These are phyloP conservation scores for Hammondia hammondi DNA, from an alignment of 169 alveolate genomes.

Conservation along the genomic window DNA sequence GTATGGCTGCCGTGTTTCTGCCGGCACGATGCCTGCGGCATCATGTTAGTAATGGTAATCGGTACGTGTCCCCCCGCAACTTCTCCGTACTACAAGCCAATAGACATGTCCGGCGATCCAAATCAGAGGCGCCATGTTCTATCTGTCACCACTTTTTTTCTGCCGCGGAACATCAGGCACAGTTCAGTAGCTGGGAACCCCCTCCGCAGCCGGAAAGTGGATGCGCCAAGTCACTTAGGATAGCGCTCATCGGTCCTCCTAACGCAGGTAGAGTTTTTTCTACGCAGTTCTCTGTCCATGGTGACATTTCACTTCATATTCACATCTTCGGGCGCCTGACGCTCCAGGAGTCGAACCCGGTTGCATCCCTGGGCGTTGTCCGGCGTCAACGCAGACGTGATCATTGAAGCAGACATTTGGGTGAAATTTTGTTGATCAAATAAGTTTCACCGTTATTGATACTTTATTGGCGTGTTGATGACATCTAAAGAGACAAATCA, in stretches of 20 bases:
- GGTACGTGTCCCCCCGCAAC: neutral
- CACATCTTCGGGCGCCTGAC: too few relatives aligned
- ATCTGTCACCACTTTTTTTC: neutral
- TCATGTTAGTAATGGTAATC: neutral
- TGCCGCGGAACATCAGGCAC: constrained; percentile 56
- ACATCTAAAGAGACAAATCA: too few relatives aligned
- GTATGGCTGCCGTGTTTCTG: neutral
- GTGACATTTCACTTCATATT: too few relatives aligned
- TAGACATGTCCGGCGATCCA: neutral
- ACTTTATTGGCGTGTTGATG: neutral
- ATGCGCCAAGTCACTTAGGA: constrained; percentile 58
- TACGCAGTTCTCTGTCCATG: too few relatives aligned
- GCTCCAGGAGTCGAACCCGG: too few relatives aligned
- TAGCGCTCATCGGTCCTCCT: constrained; percentile 87
- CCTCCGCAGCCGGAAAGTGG: constrained; percentile 61
- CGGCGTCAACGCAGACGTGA: too few relatives aligned
- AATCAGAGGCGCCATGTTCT: neutral
- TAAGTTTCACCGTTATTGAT: neutral
- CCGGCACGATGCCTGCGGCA: neutral
- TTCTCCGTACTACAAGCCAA: neutral
- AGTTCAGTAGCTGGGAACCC: constrained; percentile 69
- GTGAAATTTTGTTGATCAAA: too few relatives aligned
- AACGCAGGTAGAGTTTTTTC: constrained; percentile 77
- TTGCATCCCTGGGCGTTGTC: too few relatives aligned
- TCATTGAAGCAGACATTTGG: too few relatives aligned